phyloP scores from a whole-genome alignment of 257 asterid genomes.

The Solanum dulcamara region DNA sequence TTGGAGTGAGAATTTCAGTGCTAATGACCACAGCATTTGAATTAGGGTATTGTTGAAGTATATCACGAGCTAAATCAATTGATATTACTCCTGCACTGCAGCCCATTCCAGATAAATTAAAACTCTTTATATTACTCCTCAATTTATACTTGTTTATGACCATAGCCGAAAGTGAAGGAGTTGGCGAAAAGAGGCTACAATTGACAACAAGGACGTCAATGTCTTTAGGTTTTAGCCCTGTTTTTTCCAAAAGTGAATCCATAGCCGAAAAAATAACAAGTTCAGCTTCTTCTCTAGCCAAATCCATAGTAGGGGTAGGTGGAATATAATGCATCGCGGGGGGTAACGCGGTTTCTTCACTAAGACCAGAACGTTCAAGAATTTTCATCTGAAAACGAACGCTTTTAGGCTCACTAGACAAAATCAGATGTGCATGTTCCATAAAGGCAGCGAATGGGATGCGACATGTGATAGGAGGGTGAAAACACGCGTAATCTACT shows the following conservation, averaged over 20 bases:
- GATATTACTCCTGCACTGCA: slow-evolving; percentile 44
- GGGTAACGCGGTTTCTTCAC: slow-evolving; percentile 45
- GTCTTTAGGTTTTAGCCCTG: slow-evolving; percentile 14
- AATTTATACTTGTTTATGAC: slow-evolving; percentile 18
- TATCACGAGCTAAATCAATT: slow-evolving; percentile 42
- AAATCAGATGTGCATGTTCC: slow-evolving; percentile 26
- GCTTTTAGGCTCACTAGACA: slow-evolving; percentile 29
- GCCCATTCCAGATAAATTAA: slow-evolving; percentile 22
- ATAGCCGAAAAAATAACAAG: slow-evolving; percentile 13
- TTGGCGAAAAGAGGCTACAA: slow-evolving; percentile 22
- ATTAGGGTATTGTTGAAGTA: slow-evolving; percentile 35
- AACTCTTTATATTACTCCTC: slow-evolving; percentile 19
- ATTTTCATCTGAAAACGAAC: slow-evolving; percentile 43
- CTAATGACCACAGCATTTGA: slow-evolving; percentile 44
- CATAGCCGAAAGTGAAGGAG: slow-evolving; percentile 20
- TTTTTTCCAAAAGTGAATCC: slow-evolving; percentile 8
- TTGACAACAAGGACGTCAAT: slow-evolving; percentile 19
- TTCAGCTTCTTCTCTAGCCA: slow-evolving; percentile 16
- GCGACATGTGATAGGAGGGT: slow-evolving; percentile 30
- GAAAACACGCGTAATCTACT: slow-evolving; percentile 47
- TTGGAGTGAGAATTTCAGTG: slow-evolving; percentile 19
- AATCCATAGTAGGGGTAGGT: slow-evolving; percentile 7
- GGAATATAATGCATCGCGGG: slow-evolving; percentile 21
- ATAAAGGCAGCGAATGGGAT: slow-evolving; percentile 41
- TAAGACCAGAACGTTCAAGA: slow-evolving; percentile 52